Evolutionary conservation across 75 land plant species (phyloP), one percentile per base, ranked within the genome.

Genomic region (Cunninghamia lanceolata): DNA sequence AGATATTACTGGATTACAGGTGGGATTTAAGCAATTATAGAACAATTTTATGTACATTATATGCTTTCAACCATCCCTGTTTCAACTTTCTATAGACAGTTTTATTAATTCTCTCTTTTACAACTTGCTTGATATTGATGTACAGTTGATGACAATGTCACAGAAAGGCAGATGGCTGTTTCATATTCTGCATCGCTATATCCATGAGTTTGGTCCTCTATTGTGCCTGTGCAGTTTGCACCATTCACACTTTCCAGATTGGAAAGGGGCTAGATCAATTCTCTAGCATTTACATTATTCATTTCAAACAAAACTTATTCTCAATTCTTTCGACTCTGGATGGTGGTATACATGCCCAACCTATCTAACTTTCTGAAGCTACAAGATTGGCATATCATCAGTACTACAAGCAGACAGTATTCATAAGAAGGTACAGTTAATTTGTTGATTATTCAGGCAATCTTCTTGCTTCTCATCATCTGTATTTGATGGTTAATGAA

Each of bases 111-210:
- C n/a, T n/a, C n/a, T n/a, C n/a, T n/a, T n/a, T n/a, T n/a, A n/a
- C n/a, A 47, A 15, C 9, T 40, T 53, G 76, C 36, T 80, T 28
- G n/a, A 45, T n/a, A n/a, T 79, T n/a, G 45, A n/a, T 45, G 32
- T 80, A 40, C 82, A 80, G 50, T 45, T 80, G 46, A 43, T 80
- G 47, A 63, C 79, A 84, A 52, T 21, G n/a, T 8, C 77, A 43
- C 75, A 83, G n/a, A n/a, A 13, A 74, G 28, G 82, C 21, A 84
- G 38, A 3, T 21, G 15, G 5, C 28, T 19, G 19, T 32, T 21
- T 84, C 15, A 1, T 52, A 35, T 19, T 63, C 28, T 19, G 14
- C n/a, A 28, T 9, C 39, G 56, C 30, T 45, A 80, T 47, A 80
- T 11, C 47, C 50, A 42, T 40, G 46, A 39, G 15, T 21, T 79